A percentile compares a stretch with the other conserved stretches of the same genome.
phyloP scores from a whole-genome alignment of 2,329 filamentous ascomycete genomes.

The Metarhizium sp. region DNA sequence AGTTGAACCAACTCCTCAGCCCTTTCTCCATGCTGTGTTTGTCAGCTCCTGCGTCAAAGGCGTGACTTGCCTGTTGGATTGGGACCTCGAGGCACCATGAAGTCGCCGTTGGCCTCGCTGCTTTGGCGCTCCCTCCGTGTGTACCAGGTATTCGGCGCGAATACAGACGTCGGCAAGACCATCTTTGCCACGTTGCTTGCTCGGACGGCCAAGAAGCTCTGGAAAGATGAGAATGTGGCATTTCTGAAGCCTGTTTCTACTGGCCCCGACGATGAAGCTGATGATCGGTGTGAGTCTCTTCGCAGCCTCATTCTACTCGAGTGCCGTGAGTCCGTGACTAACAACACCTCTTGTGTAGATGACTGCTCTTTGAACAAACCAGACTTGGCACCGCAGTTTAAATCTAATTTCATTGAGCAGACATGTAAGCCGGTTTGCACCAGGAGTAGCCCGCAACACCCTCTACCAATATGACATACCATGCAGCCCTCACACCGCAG shows the following conservation, averaged over 20 bases:
- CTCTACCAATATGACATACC: constrained; percentile 66
- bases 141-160: constrained; percentile 73
- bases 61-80: neutral
- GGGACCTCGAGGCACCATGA: constrained; percentile 4
- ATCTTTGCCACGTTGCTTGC: constrained; percentile 66
- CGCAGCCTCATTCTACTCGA: neutral
- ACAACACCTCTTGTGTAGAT: neutral
- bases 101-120: constrained; percentile 43
- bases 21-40: neutral
- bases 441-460: constrained; percentile 38
- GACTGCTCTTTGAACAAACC: neutral
- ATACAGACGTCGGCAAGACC: constrained; percentile 80
- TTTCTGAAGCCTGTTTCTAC: constrained; percentile 82
- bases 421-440: constrained; percentile 53
- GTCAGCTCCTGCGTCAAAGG: neutral
- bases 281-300: constrained; percentile 49
- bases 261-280: constrained; percentile 58
- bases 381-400: neutral
- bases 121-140: constrained; percentile 60
- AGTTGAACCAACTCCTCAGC: neutral
- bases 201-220: constrained; percentile 43
- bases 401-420: constrained; percentile 24
- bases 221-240: constrained; percentile 37
- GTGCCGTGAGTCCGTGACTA: neutral
- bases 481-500: constrained; percentile 71